Evolutionary conservation across 371 early-diverging fungal species (phyloP).

Genomic region (Dipsacomyces acuminosporus): DNA sequence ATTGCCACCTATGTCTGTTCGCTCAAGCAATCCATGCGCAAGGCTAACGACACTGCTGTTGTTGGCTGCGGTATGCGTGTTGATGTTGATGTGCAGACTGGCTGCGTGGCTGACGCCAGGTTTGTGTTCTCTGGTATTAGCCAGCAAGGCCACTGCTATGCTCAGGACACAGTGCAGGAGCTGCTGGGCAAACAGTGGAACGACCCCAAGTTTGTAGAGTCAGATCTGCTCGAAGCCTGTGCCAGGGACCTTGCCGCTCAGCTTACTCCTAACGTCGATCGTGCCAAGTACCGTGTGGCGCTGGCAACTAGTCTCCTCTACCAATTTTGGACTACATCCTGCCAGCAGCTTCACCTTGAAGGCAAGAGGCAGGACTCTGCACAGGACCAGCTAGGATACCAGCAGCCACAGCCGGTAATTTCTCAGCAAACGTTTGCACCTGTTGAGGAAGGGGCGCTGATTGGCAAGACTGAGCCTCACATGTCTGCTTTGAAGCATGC

Average conservation of each 20-base stretch:
- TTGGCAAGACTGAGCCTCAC: constrained; percentile 58
- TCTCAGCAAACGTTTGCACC: constrained; percentile 48
- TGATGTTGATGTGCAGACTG: constrained; percentile 31
- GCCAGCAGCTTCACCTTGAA: constrained; percentile 24
- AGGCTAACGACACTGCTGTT: constrained; percentile 68
- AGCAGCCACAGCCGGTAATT: constrained; percentile 33
- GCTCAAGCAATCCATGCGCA: constrained; percentile 67
- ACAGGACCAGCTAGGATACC: constrained; percentile 24
- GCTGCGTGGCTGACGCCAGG: constrained; percentile 45
- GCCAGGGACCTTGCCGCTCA: constrained; percentile 52
- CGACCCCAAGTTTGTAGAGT: constrained; percentile 41
- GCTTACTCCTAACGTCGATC: constrained; percentile 59
- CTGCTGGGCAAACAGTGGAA: constrained; percentile 50
- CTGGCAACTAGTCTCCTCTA: constrained; percentile 58
- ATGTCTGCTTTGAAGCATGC: constrained; percentile 63
- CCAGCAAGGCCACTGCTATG: constrained; percentile 48
- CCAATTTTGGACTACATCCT: constrained; percentile 55
- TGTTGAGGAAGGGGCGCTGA: constrained; percentile 29
- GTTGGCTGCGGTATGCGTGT: constrained; percentile 58
- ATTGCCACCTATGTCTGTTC: constrained; percentile 54
- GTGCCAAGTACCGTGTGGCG: constrained; percentile 60
- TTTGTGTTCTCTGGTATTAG: constrained; percentile 66
- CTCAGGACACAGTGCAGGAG: constrained; percentile 41
- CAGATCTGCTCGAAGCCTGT: constrained; percentile 31
- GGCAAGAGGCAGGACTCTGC: constrained; percentile 11